A percentile compares a stretch with the other conserved stretches of the same genome.
Conservation (phyloP, 1,284 basidiomycete genomes). For the Melanopsichium pennsylvanicum region DNA sequence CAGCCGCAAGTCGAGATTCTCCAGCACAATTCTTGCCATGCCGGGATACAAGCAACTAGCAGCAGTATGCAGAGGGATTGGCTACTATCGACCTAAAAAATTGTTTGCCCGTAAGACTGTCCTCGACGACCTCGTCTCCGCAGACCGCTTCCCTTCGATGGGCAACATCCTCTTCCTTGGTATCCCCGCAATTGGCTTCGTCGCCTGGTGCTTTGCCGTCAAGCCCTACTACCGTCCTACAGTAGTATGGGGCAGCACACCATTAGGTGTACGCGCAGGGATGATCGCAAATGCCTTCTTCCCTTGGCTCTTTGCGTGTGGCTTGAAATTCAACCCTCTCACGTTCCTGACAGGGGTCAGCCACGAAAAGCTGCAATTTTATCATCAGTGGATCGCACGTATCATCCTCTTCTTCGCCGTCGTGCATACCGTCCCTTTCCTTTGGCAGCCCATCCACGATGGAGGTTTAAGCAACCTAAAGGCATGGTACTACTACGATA, state of each 20-base stretch:
- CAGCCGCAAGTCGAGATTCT: constrained; percentile 2
- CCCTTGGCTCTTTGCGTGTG: constrained; percentile 54
- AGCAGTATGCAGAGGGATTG: constrained; percentile 26
- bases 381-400: constrained; percentile 57
- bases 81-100: constrained; percentile 36
- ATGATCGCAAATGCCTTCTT: constrained; percentile 57
- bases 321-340: constrained; percentile 60
- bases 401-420: constrained; percentile 57
- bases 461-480: constrained; percentile 45
- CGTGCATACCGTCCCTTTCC: constrained; percentile 59
- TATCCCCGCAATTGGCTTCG: constrained; percentile 23
- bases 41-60: constrained; percentile 21
- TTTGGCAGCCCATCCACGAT: constrained; percentile 49
- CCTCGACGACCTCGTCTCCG: constrained; percentile 21
- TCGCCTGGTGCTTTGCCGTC: constrained; percentile 45
- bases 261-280: constrained; percentile 52
- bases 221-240: constrained; percentile 53
- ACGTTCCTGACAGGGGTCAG: constrained; percentile 52
- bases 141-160: constrained; percentile 33
- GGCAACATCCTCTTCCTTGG: constrained; percentile 30
- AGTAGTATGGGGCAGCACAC: constrained; percentile 49
- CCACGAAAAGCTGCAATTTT: constrained; percentile 61
- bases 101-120: constrained; percentile 25
- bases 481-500: constrained; percentile 42
- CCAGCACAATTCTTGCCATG: constrained; percentile 6